Conservation (phyloP, 1,284 basidiomycete genomes). For the Stygiomarasmius scandens region DNA sequence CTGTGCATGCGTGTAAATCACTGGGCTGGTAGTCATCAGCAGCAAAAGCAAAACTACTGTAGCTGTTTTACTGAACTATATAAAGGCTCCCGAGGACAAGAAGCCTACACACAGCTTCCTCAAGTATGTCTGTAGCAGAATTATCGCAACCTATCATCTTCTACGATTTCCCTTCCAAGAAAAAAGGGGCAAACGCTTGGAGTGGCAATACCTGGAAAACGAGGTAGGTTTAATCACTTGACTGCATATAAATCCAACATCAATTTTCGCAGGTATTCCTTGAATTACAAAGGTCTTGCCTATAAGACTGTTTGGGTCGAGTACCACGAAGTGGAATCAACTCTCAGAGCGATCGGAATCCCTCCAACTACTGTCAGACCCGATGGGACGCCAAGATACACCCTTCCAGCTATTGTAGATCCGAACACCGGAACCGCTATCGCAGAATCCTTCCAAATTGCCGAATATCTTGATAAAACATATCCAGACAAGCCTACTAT, state of each 20-base stretch:
- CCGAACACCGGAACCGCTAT: slow-evolving; percentile 29
- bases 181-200: not conserved
- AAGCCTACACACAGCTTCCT: too few species aligned
- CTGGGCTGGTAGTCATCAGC: too few species aligned
- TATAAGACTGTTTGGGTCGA: slow-evolving; percentile 43
- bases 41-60: too few species aligned
- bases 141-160: too few species aligned
- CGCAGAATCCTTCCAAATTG: slow-evolving; percentile 40
- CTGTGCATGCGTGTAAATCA: too few species aligned
- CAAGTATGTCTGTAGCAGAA: too few species aligned
- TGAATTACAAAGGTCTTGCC: slow-evolving; percentile 42
- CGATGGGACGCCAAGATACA: slow-evolving; percentile 35
- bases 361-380: slow-evolving; percentile 26
- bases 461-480: slow-evolving; percentile 38
- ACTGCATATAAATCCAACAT: not conserved
- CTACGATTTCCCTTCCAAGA: too few species aligned
- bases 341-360: slow-evolving; percentile 33
- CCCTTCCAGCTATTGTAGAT: slow-evolving; percentile 41
- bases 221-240: not conserved
- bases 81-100: too few species aligned
- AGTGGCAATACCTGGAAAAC: slow-evolving; percentile 9
- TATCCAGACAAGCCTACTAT: slow-evolving; percentile 32
- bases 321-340: slow-evolving; percentile 37
- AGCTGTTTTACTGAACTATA: too few species aligned
- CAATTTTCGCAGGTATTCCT: slow-evolving; percentile 29